Evolutionary conservation across 129 eudicot genomes (phyloP), one percentile per base, ranked within the genome.

Genomic region (Flaveria robusta): DNA sequence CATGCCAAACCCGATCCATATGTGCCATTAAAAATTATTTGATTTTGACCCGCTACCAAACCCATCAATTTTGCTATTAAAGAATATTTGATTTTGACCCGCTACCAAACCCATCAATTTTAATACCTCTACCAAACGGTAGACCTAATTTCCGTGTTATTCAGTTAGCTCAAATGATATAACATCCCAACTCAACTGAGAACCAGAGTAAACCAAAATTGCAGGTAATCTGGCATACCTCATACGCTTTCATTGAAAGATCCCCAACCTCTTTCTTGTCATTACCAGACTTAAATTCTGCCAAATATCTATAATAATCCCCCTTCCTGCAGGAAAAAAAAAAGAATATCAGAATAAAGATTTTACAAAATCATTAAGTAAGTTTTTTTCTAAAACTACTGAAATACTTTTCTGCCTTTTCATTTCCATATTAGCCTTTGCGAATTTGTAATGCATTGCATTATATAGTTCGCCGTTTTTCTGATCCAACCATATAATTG

Each of bases 241-340:
- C 86, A 76, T 87, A 87, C 10, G 91, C 91, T 82, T 87, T 84
- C 80, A 84, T 56, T 45, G 91, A 87, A 62, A 78, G 87, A 47
- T 87, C 88, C 68, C 87, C 87, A 82, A 85, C 88, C 14, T 87
- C 91, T 76, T 82, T 84, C 88, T 85, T 79, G 52, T 79, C 91
- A 66, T 76, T 70, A 29, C 88, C 91, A 56, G 83, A 68, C 83
- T 87, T 84, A 29, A 87, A 87, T 74, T 87, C 88, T 4, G 88
- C 91, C 34, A 87, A 64, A 68, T 87, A 84, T 71, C 87, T 74
- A 50, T 87, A 87, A 65, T 87, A 87, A 79, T 87, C 91, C 42
- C 91, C 91, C 84, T 87, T 87, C 91, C 91, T 87, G 86, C 62
- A 67, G 5, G n/a, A n/a, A 13, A 23, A 50, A 2, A 43, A 24